A percentile compares a stretch with the other conserved stretches of the same genome.
phyloP scores from a whole-genome alignment of 2,329 filamentous ascomycete genomes.

The Colletotrichum aenigma region DNA sequence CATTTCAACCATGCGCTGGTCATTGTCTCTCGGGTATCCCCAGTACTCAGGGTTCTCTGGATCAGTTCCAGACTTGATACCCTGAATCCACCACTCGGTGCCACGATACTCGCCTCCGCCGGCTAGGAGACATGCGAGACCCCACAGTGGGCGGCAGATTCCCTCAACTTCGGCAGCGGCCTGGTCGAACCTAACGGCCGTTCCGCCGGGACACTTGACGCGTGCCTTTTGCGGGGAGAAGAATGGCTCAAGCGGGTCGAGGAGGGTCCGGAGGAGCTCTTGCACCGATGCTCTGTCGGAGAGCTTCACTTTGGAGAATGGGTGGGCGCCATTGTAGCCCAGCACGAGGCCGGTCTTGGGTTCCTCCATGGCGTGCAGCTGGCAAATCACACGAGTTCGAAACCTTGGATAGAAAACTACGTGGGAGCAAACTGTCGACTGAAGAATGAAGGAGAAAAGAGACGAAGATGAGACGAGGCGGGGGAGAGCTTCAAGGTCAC shows the following conservation, averaged over 20 bases:
- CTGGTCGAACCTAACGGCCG: constrained; percentile 79
- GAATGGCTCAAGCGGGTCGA: constrained; percentile 74
- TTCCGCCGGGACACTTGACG: constrained; percentile 70
- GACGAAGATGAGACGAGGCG: not conserved
- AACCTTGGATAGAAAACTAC: not conserved
- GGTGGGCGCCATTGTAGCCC: constrained; percentile 58
- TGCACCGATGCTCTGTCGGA: constrained; percentile 61
- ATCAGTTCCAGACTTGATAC: constrained; percentile 73
- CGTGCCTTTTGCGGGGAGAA: constrained; percentile 71
- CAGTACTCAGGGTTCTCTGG: constrained; percentile 74
- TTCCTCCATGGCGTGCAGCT: constrained; percentile 1
- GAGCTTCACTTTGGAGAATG: constrained; percentile 58
- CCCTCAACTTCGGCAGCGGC: constrained; percentile 79
- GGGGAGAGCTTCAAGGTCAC: not conserved
- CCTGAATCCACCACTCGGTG: constrained; percentile 70
- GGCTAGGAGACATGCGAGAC: constrained; percentile 71
- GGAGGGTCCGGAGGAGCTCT: constrained; percentile 63
- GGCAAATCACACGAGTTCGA: not conserved
- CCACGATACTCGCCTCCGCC: constrained; percentile 70
- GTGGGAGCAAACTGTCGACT: not conserved
- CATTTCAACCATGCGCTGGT: constrained; percentile 87
- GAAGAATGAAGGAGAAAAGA: not conserved
- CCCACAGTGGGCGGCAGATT: constrained; percentile 78
- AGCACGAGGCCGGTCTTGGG: constrained; percentile 36
- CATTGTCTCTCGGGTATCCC: constrained; percentile 76